Conservation (phyloP, 2,329 filamentous ascomycete genomes). For the Dichotomopilus funicola region DNA sequence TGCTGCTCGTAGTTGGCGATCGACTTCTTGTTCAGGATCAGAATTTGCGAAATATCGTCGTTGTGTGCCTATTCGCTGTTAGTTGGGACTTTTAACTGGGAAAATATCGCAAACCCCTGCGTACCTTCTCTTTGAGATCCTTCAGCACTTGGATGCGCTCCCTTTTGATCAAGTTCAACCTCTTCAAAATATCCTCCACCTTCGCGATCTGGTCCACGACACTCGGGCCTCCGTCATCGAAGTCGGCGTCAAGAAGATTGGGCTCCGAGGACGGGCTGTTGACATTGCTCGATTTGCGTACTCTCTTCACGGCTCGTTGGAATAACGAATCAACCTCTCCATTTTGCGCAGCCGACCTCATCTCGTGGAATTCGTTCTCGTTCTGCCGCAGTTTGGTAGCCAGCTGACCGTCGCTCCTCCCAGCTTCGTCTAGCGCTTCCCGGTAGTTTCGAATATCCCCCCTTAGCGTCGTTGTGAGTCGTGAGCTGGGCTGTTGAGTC, state of each 20-base stretch:
- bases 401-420: conserved; percentile 76
- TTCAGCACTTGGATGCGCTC: conserved; percentile 89
- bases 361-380: conserved; percentile 86
- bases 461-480: conserved; percentile 79
- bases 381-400: conserved; percentile 79
- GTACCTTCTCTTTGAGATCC: conserved; percentile 93
- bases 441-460: conserved; percentile 83
- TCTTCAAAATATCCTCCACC: conserved; percentile 87
- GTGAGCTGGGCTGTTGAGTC: conserved; percentile 92
- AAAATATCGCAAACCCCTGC: conserved; percentile 15
- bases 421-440: conserved; percentile 83
- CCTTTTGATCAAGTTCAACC: conserved; percentile 83
- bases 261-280: conserved; percentile 60
- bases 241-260: conserved; percentile 86
- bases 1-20: conserved; percentile 88
- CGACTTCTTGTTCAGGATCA: conserved; percentile 96
- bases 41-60: conserved; percentile 94
- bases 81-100: background rate
- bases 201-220: conserved; percentile 83
- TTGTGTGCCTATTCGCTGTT: conserved; percentile 68
- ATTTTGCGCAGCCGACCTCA: conserved; percentile 80
- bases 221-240: conserved; percentile 70
- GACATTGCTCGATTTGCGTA: conserved; percentile 57
- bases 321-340: conserved; percentile 86
- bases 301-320: conserved; percentile 76